These are phyloP conservation scores for Mycena epipterygia DNA, from an alignment of 768 basidiomycete genomes.

Conservation along the genomic window DNA sequence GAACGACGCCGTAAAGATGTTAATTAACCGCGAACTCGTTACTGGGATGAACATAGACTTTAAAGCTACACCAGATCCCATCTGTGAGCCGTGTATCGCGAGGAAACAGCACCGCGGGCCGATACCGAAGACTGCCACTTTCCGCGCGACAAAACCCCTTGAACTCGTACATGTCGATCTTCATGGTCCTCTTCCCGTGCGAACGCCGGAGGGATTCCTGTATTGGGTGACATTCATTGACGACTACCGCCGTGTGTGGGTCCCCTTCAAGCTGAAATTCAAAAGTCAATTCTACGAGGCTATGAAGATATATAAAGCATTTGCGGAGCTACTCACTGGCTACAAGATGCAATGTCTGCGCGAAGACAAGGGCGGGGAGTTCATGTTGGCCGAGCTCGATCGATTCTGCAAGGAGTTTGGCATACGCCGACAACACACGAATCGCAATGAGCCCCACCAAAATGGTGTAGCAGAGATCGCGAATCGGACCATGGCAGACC, in stretches of 20 bases:
- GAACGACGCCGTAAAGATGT: conserved; percentile 25
- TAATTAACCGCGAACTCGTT: conserved; percentile 22
- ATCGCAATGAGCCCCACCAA: conserved; percentile 50
- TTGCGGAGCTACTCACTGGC: conserved; percentile 47
- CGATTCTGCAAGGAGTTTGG: conserved; percentile 41
- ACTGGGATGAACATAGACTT: conserved; percentile 32
- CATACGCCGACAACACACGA: conserved; percentile 41
- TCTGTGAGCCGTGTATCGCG: conserved; percentile 39
- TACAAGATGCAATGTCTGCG: conserved; percentile 41
- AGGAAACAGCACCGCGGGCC: conserved; percentile 38
- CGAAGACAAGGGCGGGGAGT: conserved; percentile 54
- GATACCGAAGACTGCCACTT: conserved; percentile 6
- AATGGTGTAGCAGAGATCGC: conserved; percentile 58
- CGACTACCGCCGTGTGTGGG: conserved; percentile 37
- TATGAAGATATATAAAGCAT: conserved; percentile 50
- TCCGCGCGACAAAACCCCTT: conserved; percentile 25
- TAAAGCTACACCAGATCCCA: conserved; percentile 35
- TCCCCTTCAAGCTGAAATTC: conserved; percentile 35
- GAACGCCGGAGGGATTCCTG: conserved; percentile 35
- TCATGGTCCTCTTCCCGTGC: conserved; percentile 43
- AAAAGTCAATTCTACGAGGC: conserved; percentile 43
- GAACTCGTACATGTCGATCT: conserved; percentile 47
- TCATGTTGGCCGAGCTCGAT: conserved; percentile 41
- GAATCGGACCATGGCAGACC: conserved; percentile 53
- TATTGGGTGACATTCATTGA: conserved; percentile 51